phyloP scores from a whole-genome alignment of 768 basidiomycete species.

The Chalciporus piperatus region DNA sequence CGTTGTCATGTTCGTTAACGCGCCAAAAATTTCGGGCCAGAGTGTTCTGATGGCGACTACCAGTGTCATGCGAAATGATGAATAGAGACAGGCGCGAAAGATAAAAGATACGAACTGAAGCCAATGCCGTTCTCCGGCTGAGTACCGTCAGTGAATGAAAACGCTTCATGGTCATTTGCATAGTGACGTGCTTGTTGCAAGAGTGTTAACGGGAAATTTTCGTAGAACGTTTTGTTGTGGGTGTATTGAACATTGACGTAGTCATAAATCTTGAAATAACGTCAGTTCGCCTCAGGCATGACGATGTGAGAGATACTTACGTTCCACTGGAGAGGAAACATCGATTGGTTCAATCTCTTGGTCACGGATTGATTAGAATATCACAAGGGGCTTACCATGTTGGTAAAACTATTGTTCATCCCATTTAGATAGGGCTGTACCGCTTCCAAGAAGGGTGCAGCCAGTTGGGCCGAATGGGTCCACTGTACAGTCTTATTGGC shows the following conservation, averaged over 20 bases:
- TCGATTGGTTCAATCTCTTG: not conserved
- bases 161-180: constrained; percentile 75
- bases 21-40: constrained; percentile 64
- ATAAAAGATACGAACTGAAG: constrained; percentile 33
- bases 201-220: constrained; percentile 65
- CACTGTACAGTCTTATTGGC: constrained; percentile 38
- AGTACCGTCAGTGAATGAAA: constrained; percentile 61
- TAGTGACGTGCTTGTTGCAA: constrained; percentile 68
- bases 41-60: constrained; percentile 79
- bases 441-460: constrained; percentile 61
- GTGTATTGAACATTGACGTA: constrained; percentile 71
- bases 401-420: constrained; percentile 58
- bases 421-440: constrained; percentile 69
- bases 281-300: not conserved
- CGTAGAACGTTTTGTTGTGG: constrained; percentile 78
- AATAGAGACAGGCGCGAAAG: not conserved
- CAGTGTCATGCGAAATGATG: not conserved
- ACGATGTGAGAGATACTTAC: constrained; percentile 38
- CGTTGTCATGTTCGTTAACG: constrained; percentile 74
- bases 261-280: constrained; percentile 60
- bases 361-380: not conserved
- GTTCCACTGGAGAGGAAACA: constrained; percentile 55
- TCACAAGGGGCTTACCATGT: constrained; percentile 47
- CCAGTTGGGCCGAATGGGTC: constrained; percentile 51
- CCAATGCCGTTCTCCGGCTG: constrained; percentile 56